phyloP scores from a whole-genome alignment of 352 stramenopile species.

The Globisporangium paddicum region DNA sequence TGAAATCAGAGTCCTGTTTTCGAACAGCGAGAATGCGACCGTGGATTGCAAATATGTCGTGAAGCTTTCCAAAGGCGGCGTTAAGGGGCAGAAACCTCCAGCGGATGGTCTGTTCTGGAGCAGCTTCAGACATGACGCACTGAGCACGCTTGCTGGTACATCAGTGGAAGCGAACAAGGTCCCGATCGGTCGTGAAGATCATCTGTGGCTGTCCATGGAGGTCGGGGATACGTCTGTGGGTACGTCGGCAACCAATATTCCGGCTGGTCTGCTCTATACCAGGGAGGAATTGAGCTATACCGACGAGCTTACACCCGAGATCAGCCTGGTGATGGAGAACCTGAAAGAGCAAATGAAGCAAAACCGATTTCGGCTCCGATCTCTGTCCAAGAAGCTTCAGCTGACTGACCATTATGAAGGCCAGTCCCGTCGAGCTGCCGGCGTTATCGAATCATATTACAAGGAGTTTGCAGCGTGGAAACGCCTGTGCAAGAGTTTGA shows the following conservation, averaged over 20 bases:
- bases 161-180: constrained; percentile 43
- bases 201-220: constrained; percentile 61
- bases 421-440: constrained; percentile 5
- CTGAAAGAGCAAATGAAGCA: constrained; percentile 67
- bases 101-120: constrained; percentile 28
- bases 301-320: constrained; percentile 71
- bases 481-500: constrained; percentile 56
- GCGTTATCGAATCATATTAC: constrained; percentile 60
- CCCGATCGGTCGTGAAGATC: constrained; percentile 22
- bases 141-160: constrained; percentile 42
- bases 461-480: constrained; percentile 78
- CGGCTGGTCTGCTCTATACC: not conserved
- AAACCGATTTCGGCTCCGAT: constrained; percentile 59
- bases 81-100: not conserved
- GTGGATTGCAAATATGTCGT: constrained; percentile 38
- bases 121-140: constrained; percentile 53
- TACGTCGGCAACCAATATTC: not conserved
- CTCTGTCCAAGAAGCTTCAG: constrained; percentile 47
- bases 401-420: constrained; percentile 14
- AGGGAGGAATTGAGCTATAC: not conserved
- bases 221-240: constrained; percentile 15
- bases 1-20: constrained; percentile 36
- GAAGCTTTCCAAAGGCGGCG: constrained; percentile 20
- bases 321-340: constrained; percentile 75
- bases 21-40: constrained; percentile 19